These are phyloP conservation scores for Vicia sativa DNA, from an alignment of 306 rosid species.

Conservation along the genomic window DNA sequence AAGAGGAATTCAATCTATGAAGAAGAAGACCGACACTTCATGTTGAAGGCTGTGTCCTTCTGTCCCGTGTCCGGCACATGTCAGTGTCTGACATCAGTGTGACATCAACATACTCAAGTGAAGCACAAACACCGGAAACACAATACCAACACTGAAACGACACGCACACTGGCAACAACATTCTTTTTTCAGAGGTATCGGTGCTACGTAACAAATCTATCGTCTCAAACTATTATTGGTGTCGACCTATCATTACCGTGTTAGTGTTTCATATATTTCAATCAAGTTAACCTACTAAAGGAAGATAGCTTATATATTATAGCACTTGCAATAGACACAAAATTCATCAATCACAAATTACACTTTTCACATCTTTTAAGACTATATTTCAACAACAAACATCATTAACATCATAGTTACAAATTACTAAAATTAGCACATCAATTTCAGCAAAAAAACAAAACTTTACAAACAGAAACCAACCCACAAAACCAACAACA, in stretches of 20 bases:
- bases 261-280: background rate
- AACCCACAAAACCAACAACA: conserved; percentile 23
- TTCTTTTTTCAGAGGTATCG: too few species aligned
- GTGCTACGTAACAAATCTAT: background rate
- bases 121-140: too few species aligned
- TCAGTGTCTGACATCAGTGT: background rate
- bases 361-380: conserved; percentile 4
- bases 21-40: background rate
- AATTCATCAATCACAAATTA: background rate
- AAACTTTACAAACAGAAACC: conserved; percentile 25
- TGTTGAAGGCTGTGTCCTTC: background rate
- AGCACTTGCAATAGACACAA: conserved; percentile 24
- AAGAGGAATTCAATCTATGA: conserved; percentile 1
- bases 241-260: background rate
- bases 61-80: background rate
- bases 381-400: conserved; percentile 26
- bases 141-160: too few species aligned
- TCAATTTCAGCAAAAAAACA: conserved; percentile 10
- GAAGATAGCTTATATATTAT: background rate
- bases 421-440: conserved; percentile 20
- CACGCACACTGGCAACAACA: too few species aligned
- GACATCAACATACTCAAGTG: too few species aligned
- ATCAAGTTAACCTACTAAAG: conserved; percentile 6
- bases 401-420: conserved; percentile 17
- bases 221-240: background rate